Evolutionary conservation across 768 basidiomycete genomes (phyloP).

Genomic region (Pisolithus tinctorius): DNA sequence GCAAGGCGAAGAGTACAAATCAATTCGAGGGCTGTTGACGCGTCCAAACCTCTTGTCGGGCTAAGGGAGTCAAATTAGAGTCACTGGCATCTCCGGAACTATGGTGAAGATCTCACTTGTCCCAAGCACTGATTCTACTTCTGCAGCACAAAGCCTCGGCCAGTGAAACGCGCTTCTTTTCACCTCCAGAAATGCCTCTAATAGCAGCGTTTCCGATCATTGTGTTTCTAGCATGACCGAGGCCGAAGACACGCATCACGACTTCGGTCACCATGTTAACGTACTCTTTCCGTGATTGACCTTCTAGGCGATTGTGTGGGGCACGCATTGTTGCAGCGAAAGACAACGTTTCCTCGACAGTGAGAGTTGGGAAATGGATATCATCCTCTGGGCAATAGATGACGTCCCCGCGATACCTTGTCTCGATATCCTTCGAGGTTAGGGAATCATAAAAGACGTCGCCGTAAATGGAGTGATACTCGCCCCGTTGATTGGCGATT

Average conservation of each 20-base stretch:
- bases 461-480: conserved; percentile 35
- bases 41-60: conserved; percentile 58
- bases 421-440: conserved; percentile 35
- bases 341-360: conserved; percentile 39
- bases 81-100: background rate
- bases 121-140: conserved; percentile 64
- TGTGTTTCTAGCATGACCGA: conserved; percentile 65
- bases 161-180: conserved; percentile 81
- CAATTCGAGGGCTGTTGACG: conserved; percentile 70
- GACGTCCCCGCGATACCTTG: conserved; percentile 42
- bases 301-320: conserved; percentile 22
- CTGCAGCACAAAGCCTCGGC: conserved; percentile 61
- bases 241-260: conserved; percentile 64
- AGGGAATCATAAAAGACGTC: conserved; percentile 43
- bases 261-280: conserved; percentile 34
- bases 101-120: conserved; percentile 45
- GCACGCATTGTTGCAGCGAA: conserved; percentile 50
- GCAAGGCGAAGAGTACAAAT: conserved; percentile 57
- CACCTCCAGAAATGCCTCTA: conserved; percentile 68
- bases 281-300: conserved; percentile 22
- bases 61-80: conserved; percentile 28
- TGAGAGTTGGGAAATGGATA: conserved; percentile 45
- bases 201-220: conserved; percentile 73
- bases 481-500: conserved; percentile 38
- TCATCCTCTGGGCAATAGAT: conserved; percentile 39